phyloP scores from a whole-genome alignment of 352 stramenopile species.

The Phytophthora lateralis region DNA sequence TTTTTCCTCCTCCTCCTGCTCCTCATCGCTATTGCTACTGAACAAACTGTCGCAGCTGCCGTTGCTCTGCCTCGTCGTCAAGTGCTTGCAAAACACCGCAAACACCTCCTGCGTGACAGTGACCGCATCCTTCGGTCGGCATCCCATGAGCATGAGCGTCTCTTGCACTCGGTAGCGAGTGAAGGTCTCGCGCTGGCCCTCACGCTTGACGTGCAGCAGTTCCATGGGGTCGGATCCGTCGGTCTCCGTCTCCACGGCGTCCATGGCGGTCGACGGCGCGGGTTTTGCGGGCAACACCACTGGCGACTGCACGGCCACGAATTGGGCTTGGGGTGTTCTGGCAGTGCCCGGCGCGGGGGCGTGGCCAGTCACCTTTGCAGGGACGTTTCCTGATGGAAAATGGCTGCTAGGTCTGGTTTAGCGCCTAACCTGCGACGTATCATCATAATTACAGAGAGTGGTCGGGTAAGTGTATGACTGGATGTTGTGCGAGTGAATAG shows the following conservation, averaged over 20 bases:
- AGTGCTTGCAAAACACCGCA: slow-evolving; percentile 58
- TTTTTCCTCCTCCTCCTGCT: slow-evolving; percentile 2
- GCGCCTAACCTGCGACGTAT: no score
- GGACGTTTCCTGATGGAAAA: slow-evolving; percentile 24
- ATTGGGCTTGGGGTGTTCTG: slow-evolving; percentile 4
- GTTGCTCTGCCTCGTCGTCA: slow-evolving; percentile 27
- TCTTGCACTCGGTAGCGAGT: slow-evolving; percentile 86
- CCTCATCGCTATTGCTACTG: slow-evolving; percentile 24
- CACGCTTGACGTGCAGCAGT: slow-evolving; percentile 63
- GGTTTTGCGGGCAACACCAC: slow-evolving; percentile 1
- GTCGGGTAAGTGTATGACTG: slow-evolving; percentile 4
- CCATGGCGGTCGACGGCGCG: slow-evolving; percentile 40
- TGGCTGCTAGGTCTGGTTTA: background rate
- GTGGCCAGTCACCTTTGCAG: slow-evolving; percentile 22
- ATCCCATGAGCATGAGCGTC: slow-evolving; percentile 90
- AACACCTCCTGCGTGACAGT: slow-evolving; percentile 77
- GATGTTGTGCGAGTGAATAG: background rate
- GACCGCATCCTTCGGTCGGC: slow-evolving; percentile 74
- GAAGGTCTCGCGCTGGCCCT: slow-evolving; percentile 64
- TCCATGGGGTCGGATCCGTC: slow-evolving; percentile 82
- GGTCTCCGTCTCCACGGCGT: slow-evolving; percentile 56
- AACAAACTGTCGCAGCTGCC: slow-evolving; percentile 11
- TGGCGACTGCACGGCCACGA: slow-evolving; percentile 12
- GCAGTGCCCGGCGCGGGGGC: slow-evolving; percentile 13
- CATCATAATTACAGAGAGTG: no score